phyloP scores from a whole-genome alignment of 495 filamentous ascomycete species.

The Penicilliopsis zonata region DNA sequence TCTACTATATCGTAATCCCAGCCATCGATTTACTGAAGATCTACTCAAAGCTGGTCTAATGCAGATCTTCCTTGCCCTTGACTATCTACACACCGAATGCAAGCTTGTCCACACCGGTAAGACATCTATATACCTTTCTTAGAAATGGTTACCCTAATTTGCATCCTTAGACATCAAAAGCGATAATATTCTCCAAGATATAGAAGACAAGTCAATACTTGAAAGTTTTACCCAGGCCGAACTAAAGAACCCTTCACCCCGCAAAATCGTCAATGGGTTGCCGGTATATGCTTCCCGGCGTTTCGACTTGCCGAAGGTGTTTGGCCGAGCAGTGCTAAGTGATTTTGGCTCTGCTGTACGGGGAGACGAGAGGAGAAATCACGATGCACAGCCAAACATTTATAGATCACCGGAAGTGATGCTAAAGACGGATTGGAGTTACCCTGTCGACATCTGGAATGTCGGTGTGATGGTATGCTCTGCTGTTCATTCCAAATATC shows the following conservation, averaged over 20 bases:
- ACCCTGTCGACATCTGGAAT: slow-evolving; percentile 39
- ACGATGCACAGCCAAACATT: slow-evolving; percentile 24
- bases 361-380: slow-evolving; percentile 15
- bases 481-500: slow-evolving; percentile 4
- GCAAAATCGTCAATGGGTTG: slow-evolving; percentile 19
- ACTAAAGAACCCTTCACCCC: slow-evolving; percentile 20
- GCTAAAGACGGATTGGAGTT: slow-evolving; percentile 28
- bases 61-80: slow-evolving; percentile 26
- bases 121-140: slow-evolving; percentile 5
- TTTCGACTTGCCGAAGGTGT: slow-evolving; percentile 18
- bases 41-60: slow-evolving; percentile 17
- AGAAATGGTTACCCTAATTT: slow-evolving; percentile 3
- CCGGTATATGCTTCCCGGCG: slow-evolving; percentile 24
- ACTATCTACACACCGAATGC: slow-evolving; percentile 34
- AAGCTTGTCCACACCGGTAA: slow-evolving; percentile 36
- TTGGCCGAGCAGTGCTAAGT: slow-evolving; percentile 33
- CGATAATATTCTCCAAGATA: slow-evolving; percentile 30
- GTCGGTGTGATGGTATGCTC: slow-evolving; percentile 32
- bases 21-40: slow-evolving; percentile 18
- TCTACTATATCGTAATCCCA: slow-evolving; percentile 18
- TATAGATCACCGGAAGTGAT: slow-evolving; percentile 39
- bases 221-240: slow-evolving; percentile 21
- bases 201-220: slow-evolving; percentile 26
- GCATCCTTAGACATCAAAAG: slow-evolving; percentile 27
- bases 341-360: slow-evolving; percentile 79